Base-by-base conservation (phyloP, 345 rosid genomes). In the Aquilaria sinensis region DNA sequence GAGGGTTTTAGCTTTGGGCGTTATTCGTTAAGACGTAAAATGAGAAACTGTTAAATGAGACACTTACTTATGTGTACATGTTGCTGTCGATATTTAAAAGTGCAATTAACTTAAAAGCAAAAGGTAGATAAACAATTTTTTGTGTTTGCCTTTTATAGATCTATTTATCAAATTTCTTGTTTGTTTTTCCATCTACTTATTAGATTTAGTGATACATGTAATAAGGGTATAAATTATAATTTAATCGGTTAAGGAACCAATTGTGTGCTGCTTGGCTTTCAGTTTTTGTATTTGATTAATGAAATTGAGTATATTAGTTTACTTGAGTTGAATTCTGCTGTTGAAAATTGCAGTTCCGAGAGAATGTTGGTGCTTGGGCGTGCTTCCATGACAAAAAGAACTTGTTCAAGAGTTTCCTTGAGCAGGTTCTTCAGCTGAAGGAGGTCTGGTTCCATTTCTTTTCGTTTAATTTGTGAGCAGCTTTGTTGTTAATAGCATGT, bases 351-450 rank as follows among this genome's bases (percentile, higher is more conserved):
- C 81, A 94, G 99, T 94, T 94, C 58, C 86, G 99, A 64, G 97
- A 94, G 89, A 90, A 90, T 70, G 96, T 94, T 66, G 90, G 88
- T 16, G 99, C 96, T 80, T 94, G 99, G 99, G 60, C 79, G 56
- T 94, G 97, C 77, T 94, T 94, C 78, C 82, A 94, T 63, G 96
- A 90, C 67, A 62, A 71, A 32, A 90, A 86, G 64, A 89, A 86
- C 56, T 74, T 75, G 5, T 94, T 94, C 76, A 80, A 61, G 68
- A 76, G 80, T 68, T 94, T 94, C 70, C 95, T 94, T 14, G 83
- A 80, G 68, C 78, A 90, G 75, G 96, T 90, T 70, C 78, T 94
- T 72, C 78, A 74, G 47, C 86, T 94, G 56, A 94, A 88, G 82
- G 93, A 90, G 99, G 99, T 94, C 62, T 67, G 86, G 77, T 46